Base-by-base conservation (phyloP, 1,139 yeast species). In the Sugiyamaella paludigena region DNA sequence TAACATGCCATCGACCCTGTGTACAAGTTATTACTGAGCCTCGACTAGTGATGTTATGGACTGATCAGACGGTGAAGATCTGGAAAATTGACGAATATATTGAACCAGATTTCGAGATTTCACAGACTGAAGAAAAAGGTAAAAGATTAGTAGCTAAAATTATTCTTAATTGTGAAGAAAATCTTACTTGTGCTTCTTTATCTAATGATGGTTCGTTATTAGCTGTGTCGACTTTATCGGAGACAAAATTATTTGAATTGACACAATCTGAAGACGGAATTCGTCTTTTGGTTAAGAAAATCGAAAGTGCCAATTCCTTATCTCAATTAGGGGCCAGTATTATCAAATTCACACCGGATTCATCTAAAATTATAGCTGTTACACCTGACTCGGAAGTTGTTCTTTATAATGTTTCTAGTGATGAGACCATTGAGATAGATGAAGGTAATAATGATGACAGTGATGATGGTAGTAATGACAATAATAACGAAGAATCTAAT, bases 1-100 rank as follows among this genome's bases (percentile, higher is more conserved):
- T 83, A 28, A 77, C 81, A 51, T 70, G 74, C 53, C 87, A 83
- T 59, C 70, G 70, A 19, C 76, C 84, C 12, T 83, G 82, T 58
- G 76, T 84, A 6, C 59, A 76, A 1, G 67, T 81, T 15, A 78
- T 80, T 52, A 66, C 74, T 24, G 64, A 66, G 7, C 72, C 77
- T 40, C 76, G 81, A 50, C 67, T 81, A 40, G 68, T 91, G 29
- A 76, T 81, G 16, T 76, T 84, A 77, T 91, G 95, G 94, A 84
- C 83, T 61, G 95, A 85, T 57, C 92, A 87, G 63, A 74, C 78
- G 2, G 78, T 91, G 40, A 89, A 88, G 64, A 75, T 92, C 16
- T 92, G 98, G 98, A 74, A 69, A 55, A 64, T 88, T 32, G 64
- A 62, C n/a, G 68, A 60, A 35, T 55, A 55, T 19, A 39, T 48